A percentile compares a stretch with the other conserved stretches of the same genome.
Conservation (phyloP, 345 rosid species). For the Acer negundo region DNA sequence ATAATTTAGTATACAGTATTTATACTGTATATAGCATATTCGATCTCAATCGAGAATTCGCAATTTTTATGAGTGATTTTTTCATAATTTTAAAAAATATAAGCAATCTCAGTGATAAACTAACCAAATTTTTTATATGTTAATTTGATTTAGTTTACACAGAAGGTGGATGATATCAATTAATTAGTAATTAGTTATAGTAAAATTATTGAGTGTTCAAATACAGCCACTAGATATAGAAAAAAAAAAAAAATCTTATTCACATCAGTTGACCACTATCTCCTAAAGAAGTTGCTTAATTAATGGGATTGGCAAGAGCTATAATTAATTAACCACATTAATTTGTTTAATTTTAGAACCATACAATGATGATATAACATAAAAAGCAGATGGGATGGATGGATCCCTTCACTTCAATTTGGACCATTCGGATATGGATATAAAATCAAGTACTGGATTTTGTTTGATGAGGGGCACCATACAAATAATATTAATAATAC, state of each 20-base stretch:
- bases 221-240: neutral
- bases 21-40: neutral
- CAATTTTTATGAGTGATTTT: neutral
- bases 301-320: neutral
- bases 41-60: too few relatives aligned
- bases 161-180: neutral
- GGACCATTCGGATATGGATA: neutral
- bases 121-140: neutral
- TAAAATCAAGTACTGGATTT: neutral
- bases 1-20: neutral
- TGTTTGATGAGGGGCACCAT: conserved; percentile 13
- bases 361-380: conserved; percentile 5
- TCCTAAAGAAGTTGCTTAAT: neutral
- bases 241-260: too few relatives aligned
- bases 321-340: neutral
- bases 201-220: neutral
- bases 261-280: neutral
- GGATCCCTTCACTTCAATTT: too few relatives aligned
- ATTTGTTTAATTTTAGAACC: neutral
- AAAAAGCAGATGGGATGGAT: conserved; percentile 14
- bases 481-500: conserved; percentile 3
- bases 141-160: neutral
- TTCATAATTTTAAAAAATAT: too few relatives aligned
- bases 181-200: too few relatives aligned
- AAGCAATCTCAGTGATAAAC: neutral